phyloP scores from a whole-genome alignment of 2,329 filamentous ascomycete genomes.

The Endocalyx cinctus region DNA sequence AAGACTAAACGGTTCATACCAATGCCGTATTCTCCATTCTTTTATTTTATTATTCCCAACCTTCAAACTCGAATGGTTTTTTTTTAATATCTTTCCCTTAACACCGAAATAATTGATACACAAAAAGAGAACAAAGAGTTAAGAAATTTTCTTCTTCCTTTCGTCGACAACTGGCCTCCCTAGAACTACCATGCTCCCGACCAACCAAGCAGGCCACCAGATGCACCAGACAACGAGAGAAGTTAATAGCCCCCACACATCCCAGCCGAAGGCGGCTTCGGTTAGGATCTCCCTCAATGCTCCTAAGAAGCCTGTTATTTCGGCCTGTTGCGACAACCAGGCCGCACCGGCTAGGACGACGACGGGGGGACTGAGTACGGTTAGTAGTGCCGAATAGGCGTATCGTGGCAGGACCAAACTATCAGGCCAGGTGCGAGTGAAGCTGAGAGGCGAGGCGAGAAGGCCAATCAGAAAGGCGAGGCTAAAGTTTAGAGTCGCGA shows the following conservation, averaged over 20 bases:
- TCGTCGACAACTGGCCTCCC: too few species aligned
- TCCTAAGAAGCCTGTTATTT: constrained; percentile 2
- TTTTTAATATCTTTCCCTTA: too few species aligned
- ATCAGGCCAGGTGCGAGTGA: constrained; percentile 50
- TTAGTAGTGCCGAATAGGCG: constrained; percentile 48
- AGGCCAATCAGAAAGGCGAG: constrained; percentile 82
- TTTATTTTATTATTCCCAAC: too few species aligned
- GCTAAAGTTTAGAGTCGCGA: constrained; percentile 94
- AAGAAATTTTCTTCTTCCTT: too few species aligned
- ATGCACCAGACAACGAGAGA: constrained; percentile 88
- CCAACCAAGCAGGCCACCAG: constrained; percentile 91
- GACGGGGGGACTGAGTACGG: constrained; percentile 56
- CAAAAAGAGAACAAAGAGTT: too few species aligned
- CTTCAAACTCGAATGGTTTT: too few species aligned
- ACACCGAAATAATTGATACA: too few species aligned
- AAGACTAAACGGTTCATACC: too few species aligned
- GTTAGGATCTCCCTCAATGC: constrained; percentile 55
- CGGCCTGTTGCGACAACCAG: neutral
- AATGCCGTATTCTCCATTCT: too few species aligned
- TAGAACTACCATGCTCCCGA: constrained; percentile 53
- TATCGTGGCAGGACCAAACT: constrained; percentile 33
- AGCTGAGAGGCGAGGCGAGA: constrained; percentile 73
- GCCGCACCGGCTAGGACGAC: constrained; percentile 41
- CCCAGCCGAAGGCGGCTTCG: constrained; percentile 80
- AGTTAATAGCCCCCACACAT: constrained; percentile 85